A percentile compares a stretch with the other conserved stretches of the same genome.
Evolutionary conservation across 768 basidiomycete species (phyloP).

Genomic region (Rhodocollybia butyracea): DNA sequence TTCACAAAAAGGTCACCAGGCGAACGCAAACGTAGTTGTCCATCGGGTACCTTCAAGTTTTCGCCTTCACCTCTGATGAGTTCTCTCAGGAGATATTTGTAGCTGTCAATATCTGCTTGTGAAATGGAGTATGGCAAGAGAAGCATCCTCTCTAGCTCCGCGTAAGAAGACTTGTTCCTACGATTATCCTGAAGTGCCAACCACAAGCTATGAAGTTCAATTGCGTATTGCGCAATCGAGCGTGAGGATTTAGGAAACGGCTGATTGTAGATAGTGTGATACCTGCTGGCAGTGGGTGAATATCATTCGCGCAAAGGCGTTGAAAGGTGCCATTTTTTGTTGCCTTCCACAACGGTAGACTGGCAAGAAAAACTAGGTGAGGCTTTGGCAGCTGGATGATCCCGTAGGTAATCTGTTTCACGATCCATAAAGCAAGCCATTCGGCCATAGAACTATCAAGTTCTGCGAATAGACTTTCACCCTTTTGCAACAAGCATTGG

Average conservation of each 20-base stretch:
- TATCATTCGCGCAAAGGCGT: neutral
- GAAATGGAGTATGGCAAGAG: neutral
- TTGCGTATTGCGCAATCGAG: neutral
- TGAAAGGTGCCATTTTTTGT: neutral
- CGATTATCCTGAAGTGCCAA: neutral
- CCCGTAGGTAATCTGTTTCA: neutral
- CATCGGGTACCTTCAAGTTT: neutral
- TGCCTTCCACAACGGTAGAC: neutral
- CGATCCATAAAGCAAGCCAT: conserved; percentile 1
- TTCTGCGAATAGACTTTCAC: neutral
- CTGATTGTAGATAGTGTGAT: neutral
- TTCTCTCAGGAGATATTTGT: neutral
- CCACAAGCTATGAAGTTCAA: neutral
- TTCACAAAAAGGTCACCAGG: neutral
- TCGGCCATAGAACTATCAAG: neutral
- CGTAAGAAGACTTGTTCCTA: neutral
- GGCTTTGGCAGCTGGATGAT: neutral
- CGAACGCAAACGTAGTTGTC: neutral
- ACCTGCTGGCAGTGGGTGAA: neutral
- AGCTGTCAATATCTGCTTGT: neutral
- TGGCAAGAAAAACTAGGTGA: neutral
- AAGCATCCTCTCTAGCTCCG: neutral
- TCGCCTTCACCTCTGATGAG: neutral
- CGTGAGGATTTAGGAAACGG: neutral
- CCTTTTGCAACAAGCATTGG: neutral